Percentiles rank a stretch among this genome's conserved stretches.
Conservation (phyloP, 305 asterid genomes). For the Caryopteris hybrid region DNA sequence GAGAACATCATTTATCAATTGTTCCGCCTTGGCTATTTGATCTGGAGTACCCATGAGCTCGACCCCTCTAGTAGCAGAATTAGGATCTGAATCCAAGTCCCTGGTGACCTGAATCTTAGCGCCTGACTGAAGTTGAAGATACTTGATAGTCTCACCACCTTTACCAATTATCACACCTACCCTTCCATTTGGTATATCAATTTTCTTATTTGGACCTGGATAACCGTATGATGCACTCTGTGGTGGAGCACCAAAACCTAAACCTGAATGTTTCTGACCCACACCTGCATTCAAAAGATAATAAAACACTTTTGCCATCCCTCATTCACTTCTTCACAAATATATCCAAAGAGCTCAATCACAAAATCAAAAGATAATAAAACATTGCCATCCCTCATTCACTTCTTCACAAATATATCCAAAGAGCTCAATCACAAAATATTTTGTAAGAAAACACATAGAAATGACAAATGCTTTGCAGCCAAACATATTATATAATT, state of each 20-base stretch:
- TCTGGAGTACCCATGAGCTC: slow-evolving; percentile 88
- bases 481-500: background rate
- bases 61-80: slow-evolving; percentile 65
- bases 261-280: slow-evolving; percentile 41
- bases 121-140: slow-evolving; percentile 72
- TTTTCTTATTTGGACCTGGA: slow-evolving; percentile 56
- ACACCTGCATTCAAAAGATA: slow-evolving; percentile 29
- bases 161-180: slow-evolving; percentile 88
- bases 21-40: slow-evolving; percentile 76
- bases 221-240: slow-evolving; percentile 54
- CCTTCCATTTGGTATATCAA: slow-evolving; percentile 79
- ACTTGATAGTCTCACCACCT: slow-evolving; percentile 84
- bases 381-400: too few species aligned
- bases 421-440: background rate
- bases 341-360: background rate
- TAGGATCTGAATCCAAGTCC: slow-evolving; percentile 82
- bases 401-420: background rate
- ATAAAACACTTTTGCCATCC: background rate
- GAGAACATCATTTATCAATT: slow-evolving; percentile 71
- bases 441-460: background rate
- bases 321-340: background rate
- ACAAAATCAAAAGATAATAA: too few species aligned
- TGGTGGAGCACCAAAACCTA: slow-evolving; percentile 35
- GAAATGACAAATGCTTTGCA: background rate
- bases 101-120: slow-evolving; percentile 91